Base-by-base conservation (phyloP, 75 land plant species). In the Picea sitchensis region DNA sequence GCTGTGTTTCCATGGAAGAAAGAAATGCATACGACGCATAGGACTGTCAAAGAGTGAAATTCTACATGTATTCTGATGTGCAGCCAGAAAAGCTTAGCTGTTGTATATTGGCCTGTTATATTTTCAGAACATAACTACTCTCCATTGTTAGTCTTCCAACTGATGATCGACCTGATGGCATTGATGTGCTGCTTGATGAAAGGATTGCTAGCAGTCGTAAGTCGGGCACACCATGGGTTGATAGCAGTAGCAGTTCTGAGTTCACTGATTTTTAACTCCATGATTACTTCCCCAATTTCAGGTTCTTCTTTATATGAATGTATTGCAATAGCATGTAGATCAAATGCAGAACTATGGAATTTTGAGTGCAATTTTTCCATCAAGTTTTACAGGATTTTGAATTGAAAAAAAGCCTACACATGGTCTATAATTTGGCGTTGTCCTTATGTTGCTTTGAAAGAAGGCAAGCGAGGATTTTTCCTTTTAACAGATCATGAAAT, bases 91-190 rank as follows among this genome's bases (percentile, higher is more conserved):
- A 91, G 82, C 71, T 61, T 81, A 44, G 90, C 93, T 74, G 65
- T 93, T 51, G 81, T 86, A 34, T 95, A 89, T 78, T 97, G 99
- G 99, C 90, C 92, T 76, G 88, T 95, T 80, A 87, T 90, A 26
- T 90, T 83, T 82, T 59, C 82, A 11, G 86, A 82, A n/a, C 65
- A 51, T 17, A 77, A 61, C 14, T 78, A n/a, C 4, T 13, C 32
- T 73, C 84, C 89, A 64, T 91, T 31, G 75, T 80, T 23, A 81
- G 87, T 78, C 18, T 79, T 79, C 77, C 76, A 72, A 59, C 86
- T 58, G 74, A 79, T 47, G 83, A 86, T 59, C 56, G 15, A 80
- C 67, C 80, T 38, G 79, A 81, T 65, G 73, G 47, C 6, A 56
- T 36, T 34, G 68, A 76, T 71, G 76, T 65, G 31, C 65, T n/a